Evolutionary conservation across 495 filamentous ascomycete genomes (phyloP), one percentile per base, ranked within the genome.

Genomic region (Penicillium psychrofluorescens): DNA sequence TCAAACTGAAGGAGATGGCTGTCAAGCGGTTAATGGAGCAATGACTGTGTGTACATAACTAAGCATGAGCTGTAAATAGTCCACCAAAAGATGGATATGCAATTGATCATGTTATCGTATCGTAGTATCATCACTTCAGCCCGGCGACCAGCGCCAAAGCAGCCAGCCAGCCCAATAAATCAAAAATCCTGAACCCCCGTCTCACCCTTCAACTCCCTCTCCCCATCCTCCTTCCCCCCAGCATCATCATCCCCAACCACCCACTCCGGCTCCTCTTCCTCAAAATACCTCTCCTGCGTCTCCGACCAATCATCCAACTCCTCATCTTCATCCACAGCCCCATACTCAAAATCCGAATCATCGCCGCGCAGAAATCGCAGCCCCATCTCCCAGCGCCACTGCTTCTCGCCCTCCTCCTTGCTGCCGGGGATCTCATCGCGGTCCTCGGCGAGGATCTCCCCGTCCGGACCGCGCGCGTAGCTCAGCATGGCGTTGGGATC

Each of bases 121-220:
- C 22, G 22, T 22, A 3, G 22, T 22, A 22, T 22, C 22, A 6
- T 22, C 22, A 22, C 2, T 22, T 22, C 22, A 22, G 22, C 22
- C 22, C 22, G 22, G 22, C 22, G 22, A 22, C n/a, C 4, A 43
- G n/a, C 6, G 8, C 13, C 9, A 36, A 16, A 31, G 22, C 4
- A 29, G 13, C 33, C n/a, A 36, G 11, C 5, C 34, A 28, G 13
- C 36, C 13, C 34, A 5, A 14, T 3, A 22, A 27, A 45, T 76
- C 62, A 92, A 45, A 81, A 94, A 62, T 94, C 88, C 56, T 91
- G 86, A 31, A 91, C 68, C 1, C 88, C 88, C 13, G 87, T 91
- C 64, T 91, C 80, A 4, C 86, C 85, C 22, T 62, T 64, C 12
- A 85, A 53, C 15, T 56, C 55, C 9, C 61, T 50, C 33, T 41